Evolutionary conservation across 257 asterid genomes (phyloP).

Genomic region (Solanum virginianum): DNA sequence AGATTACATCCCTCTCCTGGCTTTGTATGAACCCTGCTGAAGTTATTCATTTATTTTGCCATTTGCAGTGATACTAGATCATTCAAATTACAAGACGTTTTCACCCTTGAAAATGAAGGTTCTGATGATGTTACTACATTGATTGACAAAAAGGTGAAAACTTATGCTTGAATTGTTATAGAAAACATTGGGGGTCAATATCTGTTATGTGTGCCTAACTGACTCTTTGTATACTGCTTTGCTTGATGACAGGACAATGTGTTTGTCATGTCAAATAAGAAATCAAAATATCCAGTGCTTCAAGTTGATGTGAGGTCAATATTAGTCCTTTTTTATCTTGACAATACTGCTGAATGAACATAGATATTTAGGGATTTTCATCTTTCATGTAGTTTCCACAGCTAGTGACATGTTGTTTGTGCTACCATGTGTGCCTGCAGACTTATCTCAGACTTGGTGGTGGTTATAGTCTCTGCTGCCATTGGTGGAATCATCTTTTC

Average conservation of each 20-base stretch:
- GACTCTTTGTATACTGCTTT: background rate
- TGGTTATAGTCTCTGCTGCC: slow-evolving; percentile 96
- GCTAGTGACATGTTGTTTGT: background rate
- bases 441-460: slow-evolving; percentile 97
- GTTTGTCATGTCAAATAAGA: slow-evolving; percentile 88
- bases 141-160: slow-evolving; percentile 63
- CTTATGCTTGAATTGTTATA: background rate
- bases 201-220: background rate
- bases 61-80: slow-evolving; percentile 52
- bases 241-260: slow-evolving; percentile 56
- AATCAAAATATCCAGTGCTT: slow-evolving; percentile 88
- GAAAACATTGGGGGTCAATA: background rate
- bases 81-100: slow-evolving; percentile 72
- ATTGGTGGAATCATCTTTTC: slow-evolving; percentile 92
- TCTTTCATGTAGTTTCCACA: background rate
- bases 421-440: slow-evolving; percentile 24
- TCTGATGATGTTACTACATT: slow-evolving; percentile 62
- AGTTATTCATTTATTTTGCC: background rate
- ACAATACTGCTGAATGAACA: background rate
- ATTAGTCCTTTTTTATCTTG: background rate
- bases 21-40: background rate
- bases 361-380: background rate
- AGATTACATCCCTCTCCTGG: background rate
- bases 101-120: slow-evolving; percentile 62
- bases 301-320: slow-evolving; percentile 83